These are phyloP conservation scores for Botryotinia globosa DNA, from an alignment of 2,329 filamentous ascomycete species.

Conservation along the genomic window DNA sequence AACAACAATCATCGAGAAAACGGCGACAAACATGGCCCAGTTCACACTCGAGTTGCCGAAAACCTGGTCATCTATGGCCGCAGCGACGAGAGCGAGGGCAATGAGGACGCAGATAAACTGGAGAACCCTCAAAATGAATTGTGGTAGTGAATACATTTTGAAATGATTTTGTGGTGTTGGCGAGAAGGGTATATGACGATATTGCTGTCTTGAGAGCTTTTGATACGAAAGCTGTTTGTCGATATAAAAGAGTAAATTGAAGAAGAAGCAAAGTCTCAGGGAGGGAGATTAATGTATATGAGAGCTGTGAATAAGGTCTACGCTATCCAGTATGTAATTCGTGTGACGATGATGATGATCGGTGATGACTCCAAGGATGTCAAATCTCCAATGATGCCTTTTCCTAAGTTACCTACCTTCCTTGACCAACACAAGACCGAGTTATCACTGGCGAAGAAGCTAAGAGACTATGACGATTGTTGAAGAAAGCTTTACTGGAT, in stretches of 20 bases:
- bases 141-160: slow-evolving; percentile 29
- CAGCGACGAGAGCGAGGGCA: slow-evolving; percentile 36
- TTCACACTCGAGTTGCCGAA: slow-evolving; percentile 60
- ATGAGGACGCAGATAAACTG: slow-evolving; percentile 37
- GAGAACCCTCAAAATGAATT: slow-evolving; percentile 30
- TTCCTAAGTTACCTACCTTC: background rate
- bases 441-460: background rate
- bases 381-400: background rate
- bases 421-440: background rate
- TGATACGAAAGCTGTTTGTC: background rate
- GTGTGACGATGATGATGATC: slow-evolving; percentile 10
- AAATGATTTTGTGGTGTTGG: background rate
- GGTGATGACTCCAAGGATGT: background rate
- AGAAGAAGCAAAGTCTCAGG: too few species aligned
- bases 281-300: background rate
- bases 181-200: background rate
- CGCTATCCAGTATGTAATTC: background rate
- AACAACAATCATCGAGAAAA: slow-evolving; percentile 62
- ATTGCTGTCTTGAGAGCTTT: too few species aligned
- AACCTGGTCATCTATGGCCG: slow-evolving; percentile 47
- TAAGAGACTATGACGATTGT: background rate
- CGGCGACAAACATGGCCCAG: slow-evolving; percentile 64
- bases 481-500: background rate
- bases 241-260: background rate
- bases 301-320: background rate